Conservation (phyloP, 1,284 basidiomycete species). For the Ceratobasidium sp. region DNA sequence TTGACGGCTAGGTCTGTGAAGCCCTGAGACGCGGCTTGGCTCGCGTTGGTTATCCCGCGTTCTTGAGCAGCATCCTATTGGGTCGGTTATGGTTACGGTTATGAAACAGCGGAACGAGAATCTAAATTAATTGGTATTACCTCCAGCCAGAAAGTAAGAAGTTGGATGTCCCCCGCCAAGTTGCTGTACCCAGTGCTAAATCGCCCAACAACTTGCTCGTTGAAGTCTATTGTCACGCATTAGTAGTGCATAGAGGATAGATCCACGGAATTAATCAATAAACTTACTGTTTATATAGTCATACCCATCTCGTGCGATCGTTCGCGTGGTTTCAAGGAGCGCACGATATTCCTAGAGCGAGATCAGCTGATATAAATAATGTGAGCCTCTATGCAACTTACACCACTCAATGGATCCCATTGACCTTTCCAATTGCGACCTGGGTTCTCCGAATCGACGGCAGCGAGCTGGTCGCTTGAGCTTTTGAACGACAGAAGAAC, state of each 20-base stretch:
- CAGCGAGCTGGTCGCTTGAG: neutral
- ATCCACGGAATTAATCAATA: too few species aligned
- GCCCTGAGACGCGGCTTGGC: conserved; percentile 1
- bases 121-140: too few species aligned
- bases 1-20: conserved; percentile 5
- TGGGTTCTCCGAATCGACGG: conserved; percentile 3
- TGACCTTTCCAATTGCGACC: conserved; percentile 1
- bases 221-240: too few species aligned
- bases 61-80: neutral
- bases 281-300: too few species aligned
- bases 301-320: too few species aligned
- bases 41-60: neutral
- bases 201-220: too few species aligned
- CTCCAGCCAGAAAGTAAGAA: too few species aligned
- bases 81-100: too few species aligned
- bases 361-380: neutral
- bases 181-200: too few species aligned
- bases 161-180: too few species aligned
- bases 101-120: too few species aligned
- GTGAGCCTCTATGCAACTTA: neutral
- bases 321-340: neutral
- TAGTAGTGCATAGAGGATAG: too few species aligned
- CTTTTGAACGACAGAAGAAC: conserved; percentile 3
- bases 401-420: conserved; percentile 1
- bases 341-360: neutral